phyloP scores from a whole-genome alignment of 2,329 filamentous ascomycete genomes.

The Talaromyces marneffei region DNA sequence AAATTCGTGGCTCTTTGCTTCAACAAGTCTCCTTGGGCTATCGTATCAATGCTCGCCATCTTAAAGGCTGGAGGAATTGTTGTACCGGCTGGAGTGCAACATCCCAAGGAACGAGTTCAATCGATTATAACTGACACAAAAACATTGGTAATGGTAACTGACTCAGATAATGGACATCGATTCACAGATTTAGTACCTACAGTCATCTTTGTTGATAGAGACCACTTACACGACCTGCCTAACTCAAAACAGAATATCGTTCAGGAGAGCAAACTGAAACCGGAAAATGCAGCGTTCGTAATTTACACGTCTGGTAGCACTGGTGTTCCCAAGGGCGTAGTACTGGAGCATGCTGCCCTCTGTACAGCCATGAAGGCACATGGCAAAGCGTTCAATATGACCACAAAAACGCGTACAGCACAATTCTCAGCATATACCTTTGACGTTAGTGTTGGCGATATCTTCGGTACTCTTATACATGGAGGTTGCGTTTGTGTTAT shows the following conservation, averaged over 20 bases:
- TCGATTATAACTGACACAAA: background rate
- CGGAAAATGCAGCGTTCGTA: constrained; percentile 23
- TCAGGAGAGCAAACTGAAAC: too few species aligned
- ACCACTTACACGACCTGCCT: too few species aligned
- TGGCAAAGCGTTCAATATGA: constrained; percentile 34
- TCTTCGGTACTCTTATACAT: constrained; percentile 33
- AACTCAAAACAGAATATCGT: too few species aligned
- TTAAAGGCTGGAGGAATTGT: constrained; percentile 16
- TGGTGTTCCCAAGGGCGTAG: constrained; percentile 40
- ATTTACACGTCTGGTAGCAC: constrained; percentile 44
- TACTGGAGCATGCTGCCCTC: constrained; percentile 38
- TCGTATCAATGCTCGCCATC: constrained; percentile 13
- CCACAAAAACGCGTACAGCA: constrained; percentile 24
- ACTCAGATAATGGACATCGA: too few species aligned
- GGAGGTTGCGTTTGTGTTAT: constrained; percentile 47
- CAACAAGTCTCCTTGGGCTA: constrained; percentile 14
- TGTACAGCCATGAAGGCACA: constrained; percentile 47
- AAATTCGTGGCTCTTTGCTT: constrained; percentile 19
- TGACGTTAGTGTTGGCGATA: constrained; percentile 23
- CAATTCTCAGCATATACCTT: constrained; percentile 24
- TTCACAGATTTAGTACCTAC: too few species aligned
- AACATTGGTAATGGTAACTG: background rate
- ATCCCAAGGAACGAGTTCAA: background rate
- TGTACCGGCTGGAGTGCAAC: constrained; percentile 1
- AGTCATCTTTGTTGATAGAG: too few species aligned